Percentiles rank a stretch among this genome's conserved stretches.
These are phyloP conservation scores for Chlorella variabilis DNA, from an alignment of 163 green algal genomes.

Conservation along the genomic window DNA sequence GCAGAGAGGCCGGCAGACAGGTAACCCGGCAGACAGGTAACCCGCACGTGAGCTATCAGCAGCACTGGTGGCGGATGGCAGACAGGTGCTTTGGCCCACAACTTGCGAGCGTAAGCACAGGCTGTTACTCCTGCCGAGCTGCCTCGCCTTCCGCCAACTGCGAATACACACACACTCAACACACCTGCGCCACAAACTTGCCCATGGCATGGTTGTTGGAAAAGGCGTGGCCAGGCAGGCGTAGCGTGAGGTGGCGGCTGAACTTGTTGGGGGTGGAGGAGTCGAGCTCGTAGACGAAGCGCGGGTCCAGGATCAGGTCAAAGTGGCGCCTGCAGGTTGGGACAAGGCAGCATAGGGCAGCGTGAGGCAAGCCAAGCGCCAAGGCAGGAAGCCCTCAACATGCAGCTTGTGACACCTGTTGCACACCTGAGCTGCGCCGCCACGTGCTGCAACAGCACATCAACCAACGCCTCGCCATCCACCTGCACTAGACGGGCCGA, in stretches of 20 bases:
- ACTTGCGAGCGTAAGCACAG: too few relatives aligned
- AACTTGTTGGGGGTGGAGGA: slow-evolving; percentile 78
- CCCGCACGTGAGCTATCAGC: too few relatives aligned
- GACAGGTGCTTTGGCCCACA: too few relatives aligned
- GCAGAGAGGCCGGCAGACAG: not conserved
- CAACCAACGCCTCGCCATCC: slow-evolving; percentile 61
- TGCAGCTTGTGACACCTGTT: not conserved
- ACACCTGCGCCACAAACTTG: slow-evolving; percentile 56
- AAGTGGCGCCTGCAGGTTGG: slow-evolving; percentile 33
- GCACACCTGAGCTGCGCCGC: not conserved
- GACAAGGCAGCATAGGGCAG: not conserved
- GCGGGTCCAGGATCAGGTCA: slow-evolving; percentile 25
- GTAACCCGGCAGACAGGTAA: too few relatives aligned
- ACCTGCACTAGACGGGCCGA: not conserved
- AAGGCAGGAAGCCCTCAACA: not conserved
- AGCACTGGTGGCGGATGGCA: too few relatives aligned
- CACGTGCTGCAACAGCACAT: slow-evolving; percentile 43
- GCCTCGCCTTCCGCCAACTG: too few relatives aligned
- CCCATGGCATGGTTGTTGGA: slow-evolving; percentile 61
- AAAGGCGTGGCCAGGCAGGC: slow-evolving; percentile 70
- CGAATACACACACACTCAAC: slow-evolving; percentile 31
- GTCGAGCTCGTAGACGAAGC: slow-evolving; percentile 80
- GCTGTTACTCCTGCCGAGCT: too few relatives aligned
- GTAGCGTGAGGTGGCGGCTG: slow-evolving; percentile 75
- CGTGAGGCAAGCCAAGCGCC: not conserved